phyloP scores from a whole-genome alignment of 192 early-diverging fungal species.

The Coemansia sp. region DNA sequence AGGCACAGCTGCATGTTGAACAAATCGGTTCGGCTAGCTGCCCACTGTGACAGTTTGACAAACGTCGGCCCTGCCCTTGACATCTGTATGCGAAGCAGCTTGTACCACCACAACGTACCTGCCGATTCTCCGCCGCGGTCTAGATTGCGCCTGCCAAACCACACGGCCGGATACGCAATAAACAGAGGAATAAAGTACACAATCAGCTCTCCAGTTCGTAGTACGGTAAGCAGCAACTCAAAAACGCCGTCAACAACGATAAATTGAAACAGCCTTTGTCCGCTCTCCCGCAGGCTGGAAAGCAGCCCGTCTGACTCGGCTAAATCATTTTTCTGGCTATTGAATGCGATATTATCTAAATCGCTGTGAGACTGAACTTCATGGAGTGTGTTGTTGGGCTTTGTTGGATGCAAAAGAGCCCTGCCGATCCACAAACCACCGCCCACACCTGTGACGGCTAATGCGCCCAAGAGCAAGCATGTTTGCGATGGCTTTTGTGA shows the following conservation, averaged over 20 bases:
- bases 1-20: conserved; percentile 74
- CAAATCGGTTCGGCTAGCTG: conserved; percentile 85
- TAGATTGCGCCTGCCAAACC: conserved; percentile 55
- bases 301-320: background rate
- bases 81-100: conserved; percentile 73
- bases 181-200: conserved; percentile 72
- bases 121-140: conserved; percentile 56
- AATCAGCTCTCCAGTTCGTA: conserved; percentile 62
- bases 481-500: background rate
- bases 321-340: background rate
- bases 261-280: conserved; percentile 7
- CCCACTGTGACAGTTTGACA: conserved; percentile 96
- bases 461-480: background rate
- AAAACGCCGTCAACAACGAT: conserved; percentile 19
- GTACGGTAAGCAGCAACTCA: conserved; percentile 30
- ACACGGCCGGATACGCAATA: conserved; percentile 58
- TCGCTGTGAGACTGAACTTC: background rate
- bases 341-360: background rate
- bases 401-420: background rate
- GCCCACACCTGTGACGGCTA: background rate
- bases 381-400: background rate
- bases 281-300: background rate
- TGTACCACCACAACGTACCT: conserved; percentile 84
- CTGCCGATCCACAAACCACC: background rate
- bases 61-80: conserved; percentile 91